Evolutionary conservation across 2,329 filamentous ascomycete species (phyloP), one percentile per base, ranked within the genome.

Genomic region (Ophiognomonia clavigignenti-juglandacearum): DNA sequence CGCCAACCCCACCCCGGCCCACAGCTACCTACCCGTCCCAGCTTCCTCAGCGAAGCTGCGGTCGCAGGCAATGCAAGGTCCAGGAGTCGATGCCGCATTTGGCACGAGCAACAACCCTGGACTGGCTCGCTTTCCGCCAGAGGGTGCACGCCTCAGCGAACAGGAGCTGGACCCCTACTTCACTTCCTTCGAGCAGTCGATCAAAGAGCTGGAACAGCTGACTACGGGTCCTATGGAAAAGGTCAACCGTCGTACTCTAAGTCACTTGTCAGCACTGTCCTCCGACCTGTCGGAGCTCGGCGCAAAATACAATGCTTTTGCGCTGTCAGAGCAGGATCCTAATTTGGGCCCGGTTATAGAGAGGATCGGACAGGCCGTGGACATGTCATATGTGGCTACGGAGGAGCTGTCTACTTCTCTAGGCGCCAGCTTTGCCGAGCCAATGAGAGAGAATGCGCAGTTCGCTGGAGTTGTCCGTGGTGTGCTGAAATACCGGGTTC

Each of bases 91-190:
- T 20, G 53, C 64, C 29, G 57, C 55, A 19, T 52, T 70, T 62
- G 41, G 67, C 62, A 51, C 62, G 64, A 61, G 60, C 29, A 68
- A 69, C 11, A 66, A 72, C 2, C 86, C 88, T 57, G 67, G 85
- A 9, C 83, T 89, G 55, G 82, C 81, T 18, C 83, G 90, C 14
- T 96, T 98, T 55, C 93, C 93, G 4, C 85, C 88, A 0, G 83
- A 88, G 22, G 78, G 83, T 2, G 80, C 84, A 53, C 80, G 82
- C 44, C 69, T 97, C 45, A 87, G 80, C 55, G 95, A 98, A 64
- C 83, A 90, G 58, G 92, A 97, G 44, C 75, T 98, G 14, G 93
- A 98, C 59, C 90, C 91, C 2, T 98, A 97, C 65, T 98, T 98
- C 66, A 84, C 92, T 50, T 86, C 88, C 31, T 98, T 95, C 56